These are phyloP conservation scores for Cinchona pubescens DNA, from an alignment of 257 asterid species.

Conservation along the genomic window DNA sequence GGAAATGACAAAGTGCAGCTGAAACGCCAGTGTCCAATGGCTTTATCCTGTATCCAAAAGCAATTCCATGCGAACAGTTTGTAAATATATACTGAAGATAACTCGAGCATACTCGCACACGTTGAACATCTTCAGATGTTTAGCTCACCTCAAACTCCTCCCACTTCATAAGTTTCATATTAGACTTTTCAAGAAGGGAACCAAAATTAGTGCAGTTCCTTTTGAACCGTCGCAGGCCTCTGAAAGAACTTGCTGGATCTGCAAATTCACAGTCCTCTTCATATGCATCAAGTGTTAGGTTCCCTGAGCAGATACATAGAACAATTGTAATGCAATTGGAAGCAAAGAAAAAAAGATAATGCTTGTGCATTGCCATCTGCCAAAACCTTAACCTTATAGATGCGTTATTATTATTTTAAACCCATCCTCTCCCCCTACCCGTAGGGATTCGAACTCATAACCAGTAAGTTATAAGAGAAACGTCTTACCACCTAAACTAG, in stretches of 20 bases:
- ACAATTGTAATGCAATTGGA: not conserved
- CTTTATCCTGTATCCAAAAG: slow-evolving; percentile 56
- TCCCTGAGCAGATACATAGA: slow-evolving; percentile 40
- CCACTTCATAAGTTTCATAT: slow-evolving; percentile 93
- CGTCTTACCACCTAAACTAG: no score
- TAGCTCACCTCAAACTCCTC: no score
- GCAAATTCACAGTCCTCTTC: slow-evolving; percentile 95
- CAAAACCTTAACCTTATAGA: not conserved
- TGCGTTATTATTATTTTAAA: no score
- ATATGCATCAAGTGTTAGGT: slow-evolving; percentile 70
- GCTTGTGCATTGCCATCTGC: no score
- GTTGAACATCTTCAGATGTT: no score
- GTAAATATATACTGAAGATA: no score
- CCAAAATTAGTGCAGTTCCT: slow-evolving; percentile 97
- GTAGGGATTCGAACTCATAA: no score
- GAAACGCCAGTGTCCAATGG: slow-evolving; percentile 95
- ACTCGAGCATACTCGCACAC: no score
- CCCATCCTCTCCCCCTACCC: no score
- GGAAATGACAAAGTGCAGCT: slow-evolving; percentile 84
- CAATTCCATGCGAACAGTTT: not conserved
- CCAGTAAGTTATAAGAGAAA: no score
- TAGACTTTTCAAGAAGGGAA: slow-evolving; percentile 59
- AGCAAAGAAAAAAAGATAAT: not conserved
- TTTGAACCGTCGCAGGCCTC: slow-evolving; percentile 67
- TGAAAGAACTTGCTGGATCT: slow-evolving; percentile 95